These are phyloP conservation scores for Cercophora scortea DNA, from an alignment of 495 filamentous ascomycete genomes.

Conservation along the genomic window DNA sequence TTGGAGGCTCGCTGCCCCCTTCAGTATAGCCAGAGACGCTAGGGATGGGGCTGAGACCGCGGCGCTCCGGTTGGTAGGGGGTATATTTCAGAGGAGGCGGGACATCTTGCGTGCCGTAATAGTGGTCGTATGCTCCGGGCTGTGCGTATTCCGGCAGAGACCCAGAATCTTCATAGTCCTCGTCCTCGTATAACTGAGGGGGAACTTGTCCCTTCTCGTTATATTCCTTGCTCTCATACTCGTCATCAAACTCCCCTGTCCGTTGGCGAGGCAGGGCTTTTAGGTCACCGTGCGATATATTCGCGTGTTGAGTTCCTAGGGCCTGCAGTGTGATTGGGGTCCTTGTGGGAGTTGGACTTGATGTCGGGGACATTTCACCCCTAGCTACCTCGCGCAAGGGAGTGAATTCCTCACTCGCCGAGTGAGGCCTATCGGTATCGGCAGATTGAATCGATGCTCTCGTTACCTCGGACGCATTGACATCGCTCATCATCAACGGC, in stretches of 20 bases:
- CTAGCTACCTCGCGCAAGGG: conserved; percentile 50
- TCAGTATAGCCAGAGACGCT: conserved; percentile 73
- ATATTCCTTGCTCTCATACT: conserved; percentile 39
- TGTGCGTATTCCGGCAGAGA: conserved; percentile 24
- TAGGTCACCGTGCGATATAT: conserved; percentile 43
- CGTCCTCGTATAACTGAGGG: conserved; percentile 31
- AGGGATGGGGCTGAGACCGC: conserved; percentile 76
- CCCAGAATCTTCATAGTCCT: conserved; percentile 31
- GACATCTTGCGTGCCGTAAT: conserved; percentile 42
- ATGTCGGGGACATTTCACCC: conserved; percentile 34
- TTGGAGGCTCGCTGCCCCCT: conserved; percentile 37
- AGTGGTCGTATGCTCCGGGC: conserved; percentile 40
- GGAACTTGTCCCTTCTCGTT: conserved; percentile 29
- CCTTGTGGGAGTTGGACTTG: conserved; percentile 33
- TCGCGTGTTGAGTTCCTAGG: conserved; percentile 41
- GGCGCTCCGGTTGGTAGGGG: conserved; percentile 48
- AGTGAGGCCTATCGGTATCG: conserved; percentile 63
- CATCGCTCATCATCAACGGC: conserved; percentile 78
- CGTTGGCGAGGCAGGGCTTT: conserved; percentile 34
- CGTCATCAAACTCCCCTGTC: conserved; percentile 24
- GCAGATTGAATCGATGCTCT: conserved; percentile 83
- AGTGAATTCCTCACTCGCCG: conserved; percentile 48
- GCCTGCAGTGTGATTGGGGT: conserved; percentile 31
- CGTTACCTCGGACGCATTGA: conserved; percentile 77
- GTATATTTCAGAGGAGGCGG: conserved; percentile 48